Conservation (phyloP, 148 eudicot genomes). For the Gaultheria prostrata region DNA sequence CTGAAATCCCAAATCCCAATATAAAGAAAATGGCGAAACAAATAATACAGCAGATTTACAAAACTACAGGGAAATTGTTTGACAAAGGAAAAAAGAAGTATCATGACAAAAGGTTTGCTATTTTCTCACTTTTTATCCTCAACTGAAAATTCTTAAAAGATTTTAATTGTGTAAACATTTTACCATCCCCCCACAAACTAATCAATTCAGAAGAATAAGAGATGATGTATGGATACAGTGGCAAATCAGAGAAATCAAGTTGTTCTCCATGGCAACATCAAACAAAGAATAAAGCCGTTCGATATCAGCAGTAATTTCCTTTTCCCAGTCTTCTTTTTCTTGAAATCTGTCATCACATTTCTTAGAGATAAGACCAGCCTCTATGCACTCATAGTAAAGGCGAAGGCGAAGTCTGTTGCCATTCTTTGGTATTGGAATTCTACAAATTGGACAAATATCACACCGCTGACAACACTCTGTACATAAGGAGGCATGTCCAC, state of each 20-base stretch:
- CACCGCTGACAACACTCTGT: conserved; percentile 87
- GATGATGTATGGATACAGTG: conserved; percentile 76
- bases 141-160: not conserved
- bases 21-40: not conserved
- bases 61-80: not conserved
- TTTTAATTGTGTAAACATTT: not conserved
- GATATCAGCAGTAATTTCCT: conserved; percentile 61
- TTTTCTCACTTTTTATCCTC: not conserved
- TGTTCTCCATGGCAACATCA: conserved; percentile 90
- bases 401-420: conserved; percentile 68
- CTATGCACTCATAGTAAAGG: conserved; percentile 86
- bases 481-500: conserved; percentile 96
- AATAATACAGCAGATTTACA: not conserved
- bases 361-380: conserved; percentile 81
- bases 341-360: conserved; percentile 55
- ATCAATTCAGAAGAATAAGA: not conserved
- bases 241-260: conserved; percentile 75
- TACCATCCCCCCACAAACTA: not conserved
- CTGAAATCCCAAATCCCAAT: conserved; percentile 17
- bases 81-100: not conserved
- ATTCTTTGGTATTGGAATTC: conserved; percentile 55
- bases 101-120: not conserved
- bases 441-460: conserved; percentile 88
- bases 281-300: conserved; percentile 81
- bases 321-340: conserved; percentile 57